Evolutionary conservation across 176 grass and related monocot genomes (phyloP), one percentile per base, ranked within the genome.

Genomic region (Avena atlantica): DNA sequence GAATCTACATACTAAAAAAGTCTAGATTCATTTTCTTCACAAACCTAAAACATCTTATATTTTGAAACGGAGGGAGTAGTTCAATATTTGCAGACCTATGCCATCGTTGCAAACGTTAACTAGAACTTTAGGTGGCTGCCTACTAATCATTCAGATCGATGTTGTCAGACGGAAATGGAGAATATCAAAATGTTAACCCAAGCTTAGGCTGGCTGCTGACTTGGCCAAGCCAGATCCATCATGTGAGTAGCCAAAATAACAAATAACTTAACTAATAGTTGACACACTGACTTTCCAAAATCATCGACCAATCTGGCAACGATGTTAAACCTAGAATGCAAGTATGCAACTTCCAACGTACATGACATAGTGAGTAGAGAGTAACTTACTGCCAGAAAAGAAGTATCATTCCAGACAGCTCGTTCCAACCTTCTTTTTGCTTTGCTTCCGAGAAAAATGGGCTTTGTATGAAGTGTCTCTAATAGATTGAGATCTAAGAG

Each of bases 401-500:
- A 90, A 79, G 94, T 98, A 83, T 98, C 97, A 63, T 96, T 98
- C 97, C 94, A 98, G 24, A 96, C 92, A 86, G 94, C 90, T 21
- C 94, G 86, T 66, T 98, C 97, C 37, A 96, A 88, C 49, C 84
- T 89, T 89, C 92, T 69, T 83, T 99, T 99, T 78, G 97, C 89
- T 74, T 92, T 99, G 89, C 94, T 94, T 59, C 97, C 94, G 4
- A 99, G 81, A 81, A 99, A 99, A 86, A 99, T 99, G 25, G 94
- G 97, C 61, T 96, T 99, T 66, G 92, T 96, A 81, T 89, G 87
- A 83, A 97, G 92, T 81, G 90, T 96, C 80, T 99, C 97, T 82
- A 99, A 90, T 50, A 99, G 82, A 91, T 99, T 99, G 81, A 96
- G 84, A 90, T 99, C 97, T 58, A 99, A 89, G 78, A 99, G 90